Conservation (phyloP, 2,329 filamentous ascomycete genomes). For the Xylariaceae sp. region DNA sequence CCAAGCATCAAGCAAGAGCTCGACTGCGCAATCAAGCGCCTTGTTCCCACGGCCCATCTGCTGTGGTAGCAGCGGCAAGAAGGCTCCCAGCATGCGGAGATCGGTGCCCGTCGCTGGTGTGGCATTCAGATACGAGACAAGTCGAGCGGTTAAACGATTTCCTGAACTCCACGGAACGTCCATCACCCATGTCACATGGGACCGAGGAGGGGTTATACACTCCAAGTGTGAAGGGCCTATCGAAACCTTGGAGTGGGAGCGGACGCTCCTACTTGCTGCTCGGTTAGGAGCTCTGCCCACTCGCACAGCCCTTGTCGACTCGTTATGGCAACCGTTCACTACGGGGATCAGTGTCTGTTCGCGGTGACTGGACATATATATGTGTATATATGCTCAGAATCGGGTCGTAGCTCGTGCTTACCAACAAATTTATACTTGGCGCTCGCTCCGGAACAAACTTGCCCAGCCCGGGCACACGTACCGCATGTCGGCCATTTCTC, state of each 20-base stretch:
- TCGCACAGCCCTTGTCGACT: slow-evolving; percentile 6
- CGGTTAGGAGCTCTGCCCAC: background rate
- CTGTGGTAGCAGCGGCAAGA: slow-evolving; percentile 23
- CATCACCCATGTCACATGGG: slow-evolving; percentile 1
- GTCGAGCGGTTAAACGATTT: slow-evolving; percentile 18
- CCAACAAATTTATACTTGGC: slow-evolving; percentile 24
- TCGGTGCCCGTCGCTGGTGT: slow-evolving; percentile 24
- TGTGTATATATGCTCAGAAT: background rate
- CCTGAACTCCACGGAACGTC: slow-evolving; percentile 16
- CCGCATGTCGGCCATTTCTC: slow-evolving; percentile 30
- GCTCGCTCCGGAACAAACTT: slow-evolving; percentile 26
- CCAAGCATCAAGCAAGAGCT: slow-evolving; percentile 24
- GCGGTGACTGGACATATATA: background rate
- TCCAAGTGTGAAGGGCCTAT: slow-evolving; percentile 14
- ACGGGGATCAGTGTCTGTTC: slow-evolving; percentile 7
- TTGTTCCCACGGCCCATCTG: slow-evolving; percentile 18
- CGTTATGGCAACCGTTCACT: slow-evolving; percentile 27
- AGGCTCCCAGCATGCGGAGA: slow-evolving; percentile 24
- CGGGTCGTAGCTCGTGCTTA: slow-evolving; percentile 2
- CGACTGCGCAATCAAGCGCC: slow-evolving; percentile 21
- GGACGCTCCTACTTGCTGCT: slow-evolving; percentile 4
- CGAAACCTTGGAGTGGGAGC: slow-evolving; percentile 18
- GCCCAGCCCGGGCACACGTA: slow-evolving; percentile 24
- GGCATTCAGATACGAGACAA: slow-evolving; percentile 20
- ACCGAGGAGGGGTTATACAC: slow-evolving; percentile 2